Evolutionary conservation across 371 early-diverging fungal genomes (phyloP), one percentile per base, ranked within the genome.

Genomic region (Rhizopus microsporus): DNA sequence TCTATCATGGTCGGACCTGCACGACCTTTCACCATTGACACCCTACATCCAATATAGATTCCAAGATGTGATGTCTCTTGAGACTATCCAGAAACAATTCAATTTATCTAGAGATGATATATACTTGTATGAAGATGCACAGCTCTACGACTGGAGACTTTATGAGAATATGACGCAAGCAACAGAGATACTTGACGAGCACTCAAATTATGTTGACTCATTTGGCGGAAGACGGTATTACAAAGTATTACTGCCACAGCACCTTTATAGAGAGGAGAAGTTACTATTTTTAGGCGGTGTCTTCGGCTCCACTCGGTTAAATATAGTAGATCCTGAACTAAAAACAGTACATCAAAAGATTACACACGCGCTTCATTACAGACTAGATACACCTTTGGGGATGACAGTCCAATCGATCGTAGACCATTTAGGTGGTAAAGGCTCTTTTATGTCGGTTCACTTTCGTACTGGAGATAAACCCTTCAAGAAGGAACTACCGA

Each of bases 81-180:
- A 49, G 0, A 44, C 51, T 31, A 48, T 77, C 0, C 68, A 65
- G 48, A 6, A 59, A 6, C 55, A 63, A 15, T 57, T 74, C 32
- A 42, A 57, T n/a, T 38, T 77, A 5, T 40, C 42, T 6, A 37
- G 39, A 7, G 59, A 63, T 2, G 72, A 78, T 35, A 65, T 69
- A 0, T 72, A 71, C 43, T 44, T 64, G 33, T 57, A 73, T 30
- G 51, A 60, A n/a, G 82, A 82, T 47, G 35, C 47, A 7, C 66
- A 70, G n/a, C 54, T 70, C 3, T 78, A 75, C 23, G 80, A 79
- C 46, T 82, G 80, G 80, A 47, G 70, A 4, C 58, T 82, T 2
- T 78, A 69, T 42, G 72, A 80, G 35, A 66, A 68, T 35, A 23
- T 39, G 16, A 51, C 52, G 7, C 44, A 55, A 30, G 69, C 68